Percentiles rank a stretch among this genome's conserved stretches.
These are phyloP conservation scores for Amanita fuliginea DNA, from an alignment of 768 basidiomycete genomes.

Conservation along the genomic window DNA sequence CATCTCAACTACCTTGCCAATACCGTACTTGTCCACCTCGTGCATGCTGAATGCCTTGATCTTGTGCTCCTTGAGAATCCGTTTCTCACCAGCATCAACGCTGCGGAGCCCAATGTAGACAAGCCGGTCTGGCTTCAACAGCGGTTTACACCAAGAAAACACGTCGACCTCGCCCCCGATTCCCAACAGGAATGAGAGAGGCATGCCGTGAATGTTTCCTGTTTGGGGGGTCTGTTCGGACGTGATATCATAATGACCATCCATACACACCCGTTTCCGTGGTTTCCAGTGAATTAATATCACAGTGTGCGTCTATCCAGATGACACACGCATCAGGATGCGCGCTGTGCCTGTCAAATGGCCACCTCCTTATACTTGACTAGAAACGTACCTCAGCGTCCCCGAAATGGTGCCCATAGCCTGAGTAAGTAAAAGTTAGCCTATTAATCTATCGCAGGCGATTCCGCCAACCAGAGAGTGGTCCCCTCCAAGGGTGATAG, in stretches of 20 bases:
- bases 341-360: conserved; percentile 26
- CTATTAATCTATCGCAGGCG: conserved; percentile 1
- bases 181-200: conserved; percentile 83
- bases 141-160: conserved; percentile 46
- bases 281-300: conserved; percentile 85
- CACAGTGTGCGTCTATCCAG: conserved; percentile 97
- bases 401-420: conserved; percentile 94
- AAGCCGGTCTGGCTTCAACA: conserved; percentile 60
- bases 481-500: conserved; percentile 91
- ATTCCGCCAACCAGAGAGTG: conserved; percentile 66
- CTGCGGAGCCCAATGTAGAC: conserved; percentile 98
- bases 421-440: conserved; percentile 16
- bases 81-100: conserved; percentile 81
- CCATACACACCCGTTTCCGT: conserved; percentile 54
- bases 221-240: conserved; percentile 4
- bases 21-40: conserved; percentile 84
- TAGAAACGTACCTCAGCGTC: conserved; percentile 48
- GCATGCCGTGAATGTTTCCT: conserved; percentile 99
- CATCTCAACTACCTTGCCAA: conserved; percentile 93
- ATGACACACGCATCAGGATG: conserved; percentile 79
- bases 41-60: conserved; percentile 92
- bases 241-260: conserved; percentile 5
- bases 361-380: conserved; percentile 1
- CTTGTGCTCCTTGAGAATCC: conserved; percentile 65
- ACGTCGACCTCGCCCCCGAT: conserved; percentile 33